These are phyloP conservation scores for Neofusicoccum ribis DNA, from an alignment of 2,329 filamentous ascomycete genomes.

Conservation along the genomic window DNA sequence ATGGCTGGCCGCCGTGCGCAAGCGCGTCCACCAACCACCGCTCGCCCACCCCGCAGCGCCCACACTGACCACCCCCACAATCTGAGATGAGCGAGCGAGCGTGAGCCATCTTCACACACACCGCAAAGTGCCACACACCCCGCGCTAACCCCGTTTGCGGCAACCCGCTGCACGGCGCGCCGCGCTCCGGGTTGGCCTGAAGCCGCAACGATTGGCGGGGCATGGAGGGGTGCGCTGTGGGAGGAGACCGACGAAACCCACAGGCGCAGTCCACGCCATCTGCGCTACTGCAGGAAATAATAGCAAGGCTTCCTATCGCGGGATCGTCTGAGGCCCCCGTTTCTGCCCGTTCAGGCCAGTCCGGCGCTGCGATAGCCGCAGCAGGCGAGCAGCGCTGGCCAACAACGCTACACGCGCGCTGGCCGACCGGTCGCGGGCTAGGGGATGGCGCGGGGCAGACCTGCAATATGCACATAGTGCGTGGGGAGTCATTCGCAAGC, in stretches of 20 bases:
- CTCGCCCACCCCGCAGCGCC: not conserved
- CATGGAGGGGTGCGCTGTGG: too few relatives aligned
- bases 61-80: not conserved
- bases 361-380: not conserved
- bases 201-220: not conserved
- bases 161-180: slow-evolving; percentile 3
- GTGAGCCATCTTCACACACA: slow-evolving; percentile 1
- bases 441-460: not conserved
- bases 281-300: not conserved
- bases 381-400: not conserved
- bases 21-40: not conserved
- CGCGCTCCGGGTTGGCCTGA: not conserved
- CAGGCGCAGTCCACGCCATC: too few relatives aligned
- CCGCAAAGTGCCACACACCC: slow-evolving; percentile 13
- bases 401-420: not conserved
- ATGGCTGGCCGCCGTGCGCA: too few relatives aligned
- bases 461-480: not conserved
- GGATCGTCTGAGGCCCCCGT: not conserved
- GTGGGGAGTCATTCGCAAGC: not conserved
- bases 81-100: not conserved
- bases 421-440: not conserved
- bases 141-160: slow-evolving; percentile 1
- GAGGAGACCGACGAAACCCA: not conserved
- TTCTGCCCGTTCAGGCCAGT: not conserved
- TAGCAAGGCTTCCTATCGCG: not conserved